Conservation (phyloP, 116 monocot species). For the Posidonia oceanica region DNA sequence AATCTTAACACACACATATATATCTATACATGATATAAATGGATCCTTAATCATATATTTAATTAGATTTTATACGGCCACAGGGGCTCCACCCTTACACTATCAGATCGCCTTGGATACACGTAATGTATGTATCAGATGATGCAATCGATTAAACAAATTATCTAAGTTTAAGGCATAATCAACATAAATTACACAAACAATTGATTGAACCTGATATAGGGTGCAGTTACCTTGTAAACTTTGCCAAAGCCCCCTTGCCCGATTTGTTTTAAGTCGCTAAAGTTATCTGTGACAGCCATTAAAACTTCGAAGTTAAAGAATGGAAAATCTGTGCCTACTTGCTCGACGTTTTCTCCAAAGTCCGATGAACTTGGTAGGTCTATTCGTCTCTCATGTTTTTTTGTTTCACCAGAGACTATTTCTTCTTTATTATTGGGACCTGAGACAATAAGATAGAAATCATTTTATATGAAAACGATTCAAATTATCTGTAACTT, state of each 20-base stretch:
- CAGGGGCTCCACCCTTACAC: no score
- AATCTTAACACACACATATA: no score
- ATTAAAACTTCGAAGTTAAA: conserved; percentile 11
- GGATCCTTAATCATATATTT: no score
- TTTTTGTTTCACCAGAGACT: not conserved
- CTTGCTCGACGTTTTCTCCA: not conserved
- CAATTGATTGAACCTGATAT: no score
- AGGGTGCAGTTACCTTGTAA: conserved; percentile 21
- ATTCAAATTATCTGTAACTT: no score
- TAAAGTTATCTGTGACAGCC: conserved; percentile 22
- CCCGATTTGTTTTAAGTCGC: conserved; percentile 22
- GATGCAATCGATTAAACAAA: no score
- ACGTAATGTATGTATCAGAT: no score
- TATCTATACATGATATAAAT: no score
- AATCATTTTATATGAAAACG: not conserved
- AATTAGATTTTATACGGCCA: no score
- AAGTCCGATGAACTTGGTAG: not conserved
- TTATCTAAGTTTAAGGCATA: no score
- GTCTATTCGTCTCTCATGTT: not conserved
- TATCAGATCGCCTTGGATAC: no score
- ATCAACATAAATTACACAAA: no score
- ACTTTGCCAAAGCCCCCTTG: conserved; percentile 34
- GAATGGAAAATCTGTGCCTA: not conserved
- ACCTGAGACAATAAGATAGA: not conserved
- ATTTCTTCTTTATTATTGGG: not conserved